A percentile compares a stretch with the other conserved stretches of the same genome.
Conservation (phyloP, 2,329 filamentous ascomycete species). For the Immersiporthe knoxdaviesiana region DNA sequence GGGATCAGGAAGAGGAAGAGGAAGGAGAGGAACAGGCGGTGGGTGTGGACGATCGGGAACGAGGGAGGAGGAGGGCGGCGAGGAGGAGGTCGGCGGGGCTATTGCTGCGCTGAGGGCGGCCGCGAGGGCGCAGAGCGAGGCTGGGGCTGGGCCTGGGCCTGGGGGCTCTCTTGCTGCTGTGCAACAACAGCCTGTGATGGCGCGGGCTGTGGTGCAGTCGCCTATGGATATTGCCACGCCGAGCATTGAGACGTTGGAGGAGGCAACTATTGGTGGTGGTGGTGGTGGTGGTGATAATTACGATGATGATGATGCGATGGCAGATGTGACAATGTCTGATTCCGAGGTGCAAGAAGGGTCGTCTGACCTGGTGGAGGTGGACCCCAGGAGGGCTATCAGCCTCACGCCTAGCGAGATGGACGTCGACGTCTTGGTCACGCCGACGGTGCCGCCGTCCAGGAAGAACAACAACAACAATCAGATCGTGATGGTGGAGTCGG, state of each 20-base stretch:
- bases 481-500: slow-evolving; percentile 12
- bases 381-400: slow-evolving; percentile 16
- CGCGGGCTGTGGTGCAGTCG: slow-evolving; percentile 27
- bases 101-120: slow-evolving; percentile 45
- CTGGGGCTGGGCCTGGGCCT: slow-evolving; percentile 7
- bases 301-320: slow-evolving; percentile 22
- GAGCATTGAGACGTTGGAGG: slow-evolving; percentile 46
- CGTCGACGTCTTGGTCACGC: slow-evolving; percentile 44
- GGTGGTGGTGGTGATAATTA: neutral
- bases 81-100: slow-evolving; percentile 48
- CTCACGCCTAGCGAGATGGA: slow-evolving; percentile 39
- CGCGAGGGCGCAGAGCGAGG: slow-evolving; percentile 9
- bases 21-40: slow-evolving; percentile 65
- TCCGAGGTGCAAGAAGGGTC: slow-evolving; percentile 37
- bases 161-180: neutral
- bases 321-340: slow-evolving; percentile 55
- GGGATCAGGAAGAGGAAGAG: slow-evolving; percentile 58
- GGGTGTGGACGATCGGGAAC: slow-evolving; percentile 67
- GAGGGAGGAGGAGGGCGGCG: slow-evolving; percentile 52
- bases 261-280: slow-evolving; percentile 31
- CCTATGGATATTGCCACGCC: slow-evolving; percentile 44
- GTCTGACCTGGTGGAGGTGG: slow-evolving; percentile 41
- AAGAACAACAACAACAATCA: slow-evolving; percentile 11
- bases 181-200: slow-evolving; percentile 5
- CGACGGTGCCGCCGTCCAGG: slow-evolving; percentile 36